Evolutionary conservation across 164 flowering plant genomes (phyloP), one percentile per base, ranked within the genome.

Genomic region (Chloranthus sessilifolius): DNA sequence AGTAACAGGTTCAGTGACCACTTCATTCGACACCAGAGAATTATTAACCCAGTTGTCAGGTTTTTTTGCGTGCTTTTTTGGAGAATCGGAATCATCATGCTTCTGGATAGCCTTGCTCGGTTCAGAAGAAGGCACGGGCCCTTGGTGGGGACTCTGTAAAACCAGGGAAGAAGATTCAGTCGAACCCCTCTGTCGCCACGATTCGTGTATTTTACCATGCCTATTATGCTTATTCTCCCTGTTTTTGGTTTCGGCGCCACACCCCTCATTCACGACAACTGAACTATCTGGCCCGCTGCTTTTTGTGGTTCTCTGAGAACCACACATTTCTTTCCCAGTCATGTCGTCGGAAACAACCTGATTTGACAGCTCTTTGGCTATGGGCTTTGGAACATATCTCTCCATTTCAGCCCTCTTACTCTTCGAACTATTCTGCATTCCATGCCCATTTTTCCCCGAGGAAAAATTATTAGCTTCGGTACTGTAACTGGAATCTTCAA

Each of bases 321-420:
- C 64, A 56, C 63, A 23, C 36, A 61, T 67, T 31, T 25, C 39
- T 43, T 45, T 64, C 39, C 29, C 58, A 59, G 48, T 50, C 22
- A 48, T 42, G 34, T 68, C 77, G 48, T 65, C 71, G 25, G 68
- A 39, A 24, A 31, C 23, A 35, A 24, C 50, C 56, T 81, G 95
- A 63, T 82, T 88, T 17, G 89, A 81, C 69, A 74, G 61, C 68
- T 94, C 96, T 66, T 86, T 86, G 12, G 85, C 96, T n/a, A 69
- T 83, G 36, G 88, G 88, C 64, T 89, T 94, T 16, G 99, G 96
- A 17, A 94, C 81, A 66, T 94, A 94, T 40, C 95, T 81, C 69
- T 89, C 96, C 65, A 87, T 89, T 57, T 94, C 99, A 23, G 96
- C 97, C 60, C 99, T 80, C 73, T 76, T 89, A 59, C 71, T 79